These are phyloP conservation scores for Phaseolus coccineus DNA, from an alignment of 331 rosid species.

Conservation along the genomic window DNA sequence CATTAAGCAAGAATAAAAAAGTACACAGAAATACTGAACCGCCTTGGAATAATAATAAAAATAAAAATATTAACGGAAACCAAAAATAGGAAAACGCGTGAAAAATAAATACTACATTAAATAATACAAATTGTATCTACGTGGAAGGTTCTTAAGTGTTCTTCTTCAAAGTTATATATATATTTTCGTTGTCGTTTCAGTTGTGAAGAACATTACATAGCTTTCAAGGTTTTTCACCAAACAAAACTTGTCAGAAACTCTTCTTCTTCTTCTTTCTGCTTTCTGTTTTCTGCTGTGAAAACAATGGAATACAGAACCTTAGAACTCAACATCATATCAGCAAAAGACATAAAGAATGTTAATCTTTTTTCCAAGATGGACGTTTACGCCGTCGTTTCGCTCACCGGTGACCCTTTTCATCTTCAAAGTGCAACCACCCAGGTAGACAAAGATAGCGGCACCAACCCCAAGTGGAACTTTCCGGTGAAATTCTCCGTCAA, in stretches of 20 bases:
- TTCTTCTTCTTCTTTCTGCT: background rate
- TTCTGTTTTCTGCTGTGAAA: too few relatives aligned
- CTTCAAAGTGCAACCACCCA: constrained; percentile 52
- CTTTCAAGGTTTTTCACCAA: background rate
- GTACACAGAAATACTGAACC: background rate
- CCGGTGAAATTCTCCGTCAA: constrained; percentile 56
- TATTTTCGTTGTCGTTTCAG: too few relatives aligned
- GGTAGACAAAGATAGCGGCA: constrained; percentile 55
- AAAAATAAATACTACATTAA: background rate
- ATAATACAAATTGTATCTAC: background rate
- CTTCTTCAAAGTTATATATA: background rate
- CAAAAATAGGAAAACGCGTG: constrained; percentile 6
- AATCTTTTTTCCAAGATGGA: constrained; percentile 76
- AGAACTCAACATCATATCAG: constrained; percentile 73
- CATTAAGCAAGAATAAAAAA: background rate
- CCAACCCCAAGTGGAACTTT: constrained; percentile 70
- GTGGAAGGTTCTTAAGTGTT: constrained; percentile 38
- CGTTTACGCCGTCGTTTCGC: constrained; percentile 67
- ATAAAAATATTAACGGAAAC: background rate
- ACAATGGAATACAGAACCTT: constrained; percentile 64
- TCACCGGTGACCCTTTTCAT: constrained; percentile 53
- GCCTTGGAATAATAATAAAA: background rate
- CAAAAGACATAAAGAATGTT: constrained; percentile 69
- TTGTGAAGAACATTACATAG: background rate
- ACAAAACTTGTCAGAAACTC: background rate